Evolutionary conservation across 352 stramenopile genomes (phyloP).

Genomic region (Phytophthora pistaciae): DNA sequence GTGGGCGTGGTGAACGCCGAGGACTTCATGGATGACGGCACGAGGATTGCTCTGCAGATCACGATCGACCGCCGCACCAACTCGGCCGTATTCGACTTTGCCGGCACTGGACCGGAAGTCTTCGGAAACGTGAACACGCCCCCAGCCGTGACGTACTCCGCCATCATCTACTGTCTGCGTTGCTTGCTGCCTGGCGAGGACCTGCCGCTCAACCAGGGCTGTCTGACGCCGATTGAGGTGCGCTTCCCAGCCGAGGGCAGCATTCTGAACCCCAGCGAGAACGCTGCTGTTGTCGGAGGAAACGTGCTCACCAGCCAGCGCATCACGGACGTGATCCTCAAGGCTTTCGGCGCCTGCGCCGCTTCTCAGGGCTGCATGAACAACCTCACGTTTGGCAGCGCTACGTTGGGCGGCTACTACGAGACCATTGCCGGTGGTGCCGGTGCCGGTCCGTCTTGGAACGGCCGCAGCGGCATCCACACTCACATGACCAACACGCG

Average conservation of each 20-base stretch:
- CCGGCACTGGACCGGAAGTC: constrained; percentile 96
- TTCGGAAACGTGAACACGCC: constrained; percentile 99
- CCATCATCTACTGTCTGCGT: constrained; percentile 99
- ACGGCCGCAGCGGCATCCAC: constrained; percentile 97
- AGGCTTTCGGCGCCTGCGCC: constrained; percentile 96
- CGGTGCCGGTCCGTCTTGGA: constrained; percentile 96
- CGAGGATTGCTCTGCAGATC: constrained; percentile 96
- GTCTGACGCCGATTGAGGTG: constrained; percentile 97
- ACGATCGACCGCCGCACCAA: constrained; percentile 94
- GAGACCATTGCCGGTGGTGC: constrained; percentile 99
- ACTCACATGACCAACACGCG: constrained; percentile 99
- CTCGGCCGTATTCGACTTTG: constrained; percentile 98
- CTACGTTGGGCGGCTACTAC: constrained; percentile 97
- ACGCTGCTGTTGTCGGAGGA: constrained; percentile 97
- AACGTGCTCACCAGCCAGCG: constrained; percentile 99
- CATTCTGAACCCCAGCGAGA: constrained; percentile 96
- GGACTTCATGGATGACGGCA: constrained; percentile 99
- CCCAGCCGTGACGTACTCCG: constrained; percentile 98
- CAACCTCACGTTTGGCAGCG: constrained; percentile 99
- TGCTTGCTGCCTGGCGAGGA: constrained; percentile 95
- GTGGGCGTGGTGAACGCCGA: constrained; percentile 92
- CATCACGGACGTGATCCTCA: constrained; percentile 98
- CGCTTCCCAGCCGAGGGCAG: constrained; percentile 93
- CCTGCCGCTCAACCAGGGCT: constrained; percentile 98
- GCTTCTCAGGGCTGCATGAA: constrained; percentile 99